These are phyloP conservation scores for Pseudopediastrum boryanum DNA, from an alignment of 139 green algal genomes.

Conservation along the genomic window DNA sequence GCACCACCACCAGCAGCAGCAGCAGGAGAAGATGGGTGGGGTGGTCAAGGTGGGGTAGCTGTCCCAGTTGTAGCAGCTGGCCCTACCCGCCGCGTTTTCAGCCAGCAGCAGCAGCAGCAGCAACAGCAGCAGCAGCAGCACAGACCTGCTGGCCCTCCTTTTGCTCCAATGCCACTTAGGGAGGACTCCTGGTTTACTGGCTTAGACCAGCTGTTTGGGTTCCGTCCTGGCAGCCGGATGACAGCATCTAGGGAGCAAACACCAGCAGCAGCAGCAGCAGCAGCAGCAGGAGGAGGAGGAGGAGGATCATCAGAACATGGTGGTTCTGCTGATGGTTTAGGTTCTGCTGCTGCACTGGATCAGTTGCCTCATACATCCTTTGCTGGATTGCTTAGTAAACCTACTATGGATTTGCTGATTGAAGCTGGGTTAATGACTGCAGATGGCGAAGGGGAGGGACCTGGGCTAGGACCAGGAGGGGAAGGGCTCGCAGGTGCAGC, in stretches of 20 bases:
- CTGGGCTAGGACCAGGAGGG: neutral
- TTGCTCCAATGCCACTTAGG: too few species aligned
- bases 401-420: too few species aligned
- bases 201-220: too few species aligned
- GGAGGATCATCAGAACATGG: too few species aligned
- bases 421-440: too few species aligned
- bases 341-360: too few species aligned
- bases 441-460: neutral
- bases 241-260: neutral
- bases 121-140: neutral
- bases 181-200: too few species aligned
- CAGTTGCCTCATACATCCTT: too few species aligned
- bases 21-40: neutral
- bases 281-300: neutral
- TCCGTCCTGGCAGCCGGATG: too few species aligned
- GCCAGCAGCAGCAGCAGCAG: constrained; percentile 2
- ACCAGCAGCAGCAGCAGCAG: neutral
- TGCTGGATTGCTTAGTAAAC: too few species aligned
- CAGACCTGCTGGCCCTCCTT: too few species aligned
- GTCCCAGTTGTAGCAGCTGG: neutral
- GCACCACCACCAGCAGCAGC: neutral
- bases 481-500: neutral
- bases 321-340: too few species aligned
- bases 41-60: neutral
- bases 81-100: neutral